phyloP scores from a whole-genome alignment of 169 alveolate genomes.

The Plasmodium gaboni region DNA sequence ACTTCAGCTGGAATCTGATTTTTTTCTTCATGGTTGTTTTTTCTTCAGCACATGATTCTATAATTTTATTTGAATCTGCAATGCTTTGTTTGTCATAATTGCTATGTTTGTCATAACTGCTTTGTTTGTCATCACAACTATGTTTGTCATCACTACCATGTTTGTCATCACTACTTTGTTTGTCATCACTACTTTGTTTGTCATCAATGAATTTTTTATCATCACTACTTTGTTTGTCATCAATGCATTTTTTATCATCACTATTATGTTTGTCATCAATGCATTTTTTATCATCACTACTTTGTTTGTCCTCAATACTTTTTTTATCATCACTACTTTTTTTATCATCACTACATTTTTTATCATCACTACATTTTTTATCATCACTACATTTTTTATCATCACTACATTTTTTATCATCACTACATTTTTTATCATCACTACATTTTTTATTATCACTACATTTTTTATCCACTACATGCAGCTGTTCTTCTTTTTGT shows the following conservation, averaged over 20 bases:
- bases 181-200: neutral
- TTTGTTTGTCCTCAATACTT: neutral
- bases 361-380: too few species aligned
- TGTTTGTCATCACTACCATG: neutral
- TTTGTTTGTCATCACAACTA: neutral
- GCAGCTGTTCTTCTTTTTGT: neutral
- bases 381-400: neutral
- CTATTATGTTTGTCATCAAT: neutral
- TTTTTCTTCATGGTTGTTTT: neutral
- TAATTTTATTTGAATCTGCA: too few species aligned
- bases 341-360: too few species aligned
- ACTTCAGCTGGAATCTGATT: neutral
- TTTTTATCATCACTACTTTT: too few species aligned
- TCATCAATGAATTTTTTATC: neutral
- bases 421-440: neutral
- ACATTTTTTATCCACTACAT: constrained; percentile 8
- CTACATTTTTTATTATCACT: neutral
- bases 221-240: neutral
- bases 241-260: too few species aligned
- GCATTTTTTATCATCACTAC: neutral
- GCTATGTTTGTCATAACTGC: neutral
- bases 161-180: neutral
- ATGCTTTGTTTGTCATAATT: neutral
- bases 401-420: neutral
- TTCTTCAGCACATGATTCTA: neutral